Evolutionary conservation across 2,329 filamentous ascomycete species (phyloP), one percentile per base, ranked within the genome.

Genomic region (Pleomassaria siparia): DNA sequence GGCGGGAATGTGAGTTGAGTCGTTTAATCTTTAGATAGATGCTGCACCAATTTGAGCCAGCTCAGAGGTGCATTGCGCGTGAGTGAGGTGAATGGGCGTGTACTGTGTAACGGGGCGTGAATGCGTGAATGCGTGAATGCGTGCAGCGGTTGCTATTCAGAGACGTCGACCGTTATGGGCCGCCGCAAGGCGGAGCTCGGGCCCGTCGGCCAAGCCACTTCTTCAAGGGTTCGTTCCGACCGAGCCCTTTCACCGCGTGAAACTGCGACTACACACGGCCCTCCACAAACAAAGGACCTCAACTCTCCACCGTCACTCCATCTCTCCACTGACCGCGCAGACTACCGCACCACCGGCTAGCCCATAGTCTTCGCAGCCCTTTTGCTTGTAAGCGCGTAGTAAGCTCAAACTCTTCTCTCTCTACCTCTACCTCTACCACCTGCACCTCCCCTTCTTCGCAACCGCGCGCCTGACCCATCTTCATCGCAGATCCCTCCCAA

Each of bases 401-500:
- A 40, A 46, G 47, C 28, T 29, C 36, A 3, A 12, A 36, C 16
- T 6, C 29, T 22, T 15, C 32, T 8, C 2, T 6, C 29, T 22
- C 21, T 24, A 15, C 2, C 26, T 28, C 42, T 3, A 24, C 32
- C 29, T 32, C 41, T n/a, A n/a, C n/a, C n/a, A n/a, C n/a, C n/a
- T 25, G 5, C 24, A 28, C 20, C 9, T 39, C 20, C 21, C n/a
- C 15, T 5, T 29, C 39, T 22, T 25, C 22, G 26, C 39, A 37
- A 43, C 44, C 28, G 4, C 15, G n/a, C 30, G 30, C 18, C 41
- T 44, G 16, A 44, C 41, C 10, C 55, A 46, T 44, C 44, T n/a
- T 41, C 36, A n/a, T 43, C 40, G 44, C 42, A 36, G 26, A 30
- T 36, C 41, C 54, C 51, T 58, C 50, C 59, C 49, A 40, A 43